A percentile compares a stretch with the other conserved stretches of the same genome.
These are phyloP conservation scores for Stachybotrys chlorohalonatus DNA, from an alignment of 2,329 filamentous ascomycete genomes.

Conservation along the genomic window DNA sequence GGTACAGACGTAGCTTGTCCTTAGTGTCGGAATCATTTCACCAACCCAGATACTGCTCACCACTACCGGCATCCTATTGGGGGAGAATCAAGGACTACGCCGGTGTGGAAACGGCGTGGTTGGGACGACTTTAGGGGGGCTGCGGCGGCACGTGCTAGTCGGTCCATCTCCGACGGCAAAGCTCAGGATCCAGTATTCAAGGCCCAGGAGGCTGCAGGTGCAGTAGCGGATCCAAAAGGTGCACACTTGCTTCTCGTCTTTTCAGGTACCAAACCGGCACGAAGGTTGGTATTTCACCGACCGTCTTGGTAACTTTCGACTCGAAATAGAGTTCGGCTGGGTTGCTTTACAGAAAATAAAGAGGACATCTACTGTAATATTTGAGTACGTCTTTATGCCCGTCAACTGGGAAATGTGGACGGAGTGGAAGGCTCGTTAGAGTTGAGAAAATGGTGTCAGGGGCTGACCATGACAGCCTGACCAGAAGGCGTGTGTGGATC, in stretches of 20 bases:
- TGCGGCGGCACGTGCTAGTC: not conserved
- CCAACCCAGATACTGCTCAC: not conserved
- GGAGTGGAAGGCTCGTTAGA: not conserved
- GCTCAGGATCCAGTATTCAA: not conserved
- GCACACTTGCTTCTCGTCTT: too few species aligned
- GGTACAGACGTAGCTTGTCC: not conserved
- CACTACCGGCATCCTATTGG: not conserved
- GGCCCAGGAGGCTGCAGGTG: not conserved
- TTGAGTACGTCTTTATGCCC: too few species aligned
- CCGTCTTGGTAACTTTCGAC: too few species aligned
- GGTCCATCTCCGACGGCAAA: not conserved
- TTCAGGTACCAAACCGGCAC: too few species aligned
- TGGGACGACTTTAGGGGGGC: not conserved
- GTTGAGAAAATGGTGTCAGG: not conserved
- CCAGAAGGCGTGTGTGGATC: not conserved
- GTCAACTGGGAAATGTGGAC: too few species aligned
- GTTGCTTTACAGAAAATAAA: too few species aligned
- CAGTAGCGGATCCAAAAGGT: not conserved
- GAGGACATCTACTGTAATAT: too few species aligned
- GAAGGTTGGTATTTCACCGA: too few species aligned
- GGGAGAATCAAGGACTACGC: not conserved
- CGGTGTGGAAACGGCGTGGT: not conserved
- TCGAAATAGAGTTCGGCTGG: too few species aligned
- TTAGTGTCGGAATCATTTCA: not conserved
- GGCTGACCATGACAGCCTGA: not conserved